Conservation (phyloP, 1,284 basidiomycete genomes). For the Sporisorium graminicola region DNA sequence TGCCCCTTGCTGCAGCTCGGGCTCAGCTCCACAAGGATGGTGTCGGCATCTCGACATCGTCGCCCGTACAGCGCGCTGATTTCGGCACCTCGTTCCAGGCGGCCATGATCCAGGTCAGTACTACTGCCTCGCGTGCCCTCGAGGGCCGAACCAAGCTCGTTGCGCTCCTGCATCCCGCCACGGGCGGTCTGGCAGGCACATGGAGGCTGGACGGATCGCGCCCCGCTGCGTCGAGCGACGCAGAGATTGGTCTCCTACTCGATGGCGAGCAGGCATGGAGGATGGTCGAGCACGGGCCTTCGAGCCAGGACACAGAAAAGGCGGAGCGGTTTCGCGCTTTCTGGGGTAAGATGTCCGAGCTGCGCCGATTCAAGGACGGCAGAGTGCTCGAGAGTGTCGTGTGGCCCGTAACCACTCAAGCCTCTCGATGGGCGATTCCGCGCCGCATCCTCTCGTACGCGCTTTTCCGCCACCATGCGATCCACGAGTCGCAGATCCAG, state of each 20-base stretch:
- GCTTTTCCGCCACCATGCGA: constrained; percentile 80
- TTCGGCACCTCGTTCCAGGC: constrained; percentile 50
- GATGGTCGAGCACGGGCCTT: constrained; percentile 72
- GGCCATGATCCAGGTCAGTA: constrained; percentile 48
- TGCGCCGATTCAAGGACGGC: constrained; percentile 97
- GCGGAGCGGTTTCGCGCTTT: constrained; percentile 80
- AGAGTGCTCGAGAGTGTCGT: constrained; percentile 92
- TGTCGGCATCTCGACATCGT: constrained; percentile 24
- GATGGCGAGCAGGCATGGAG: constrained; percentile 61
- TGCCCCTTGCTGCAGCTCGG: constrained; percentile 20
- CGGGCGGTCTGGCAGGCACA: constrained; percentile 33
- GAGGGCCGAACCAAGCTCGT: constrained; percentile 47
- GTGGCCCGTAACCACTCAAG: constrained; percentile 74
- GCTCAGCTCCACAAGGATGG: constrained; percentile 14
- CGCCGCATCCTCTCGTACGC: constrained; percentile 81
- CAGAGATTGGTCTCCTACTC: constrained; percentile 57
- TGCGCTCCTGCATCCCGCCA: constrained; percentile 43
- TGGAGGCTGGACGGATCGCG: constrained; percentile 48
- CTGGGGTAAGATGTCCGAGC: constrained; percentile 92
- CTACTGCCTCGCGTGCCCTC: constrained; percentile 53
- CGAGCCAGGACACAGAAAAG: constrained; percentile 72
- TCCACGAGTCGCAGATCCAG: constrained; percentile 73
- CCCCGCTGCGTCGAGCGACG: constrained; percentile 37
- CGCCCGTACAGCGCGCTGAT: constrained; percentile 42
- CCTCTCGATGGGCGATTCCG: constrained; percentile 79